Evolutionary conservation across 2,329 filamentous ascomycete genomes (phyloP).

Genomic region (Sporothrix euskadiensis): DNA sequence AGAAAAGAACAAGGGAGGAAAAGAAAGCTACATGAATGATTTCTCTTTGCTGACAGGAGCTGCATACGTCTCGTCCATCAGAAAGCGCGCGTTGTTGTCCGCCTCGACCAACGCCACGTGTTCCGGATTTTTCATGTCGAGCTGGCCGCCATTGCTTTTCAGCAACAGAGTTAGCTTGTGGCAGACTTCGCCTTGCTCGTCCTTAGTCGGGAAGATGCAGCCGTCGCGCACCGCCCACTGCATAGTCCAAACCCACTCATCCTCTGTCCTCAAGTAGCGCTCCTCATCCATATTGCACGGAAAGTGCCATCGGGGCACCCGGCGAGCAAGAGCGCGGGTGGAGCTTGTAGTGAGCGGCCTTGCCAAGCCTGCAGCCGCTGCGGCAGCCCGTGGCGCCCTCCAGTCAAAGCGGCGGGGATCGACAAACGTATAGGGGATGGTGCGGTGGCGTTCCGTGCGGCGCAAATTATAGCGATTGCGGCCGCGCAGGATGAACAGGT

Average conservation of each 20-base stretch:
- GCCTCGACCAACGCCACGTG: not conserved
- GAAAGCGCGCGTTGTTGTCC: not conserved
- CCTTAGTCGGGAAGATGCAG: not conserved
- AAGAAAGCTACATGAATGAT: too few species aligned
- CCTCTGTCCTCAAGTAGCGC: not conserved
- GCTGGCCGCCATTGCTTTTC: not conserved
- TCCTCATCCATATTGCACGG: not conserved
- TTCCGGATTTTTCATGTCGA: not conserved
- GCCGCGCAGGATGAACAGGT: not conserved
- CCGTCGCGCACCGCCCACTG: not conserved
- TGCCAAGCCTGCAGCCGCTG: not conserved
- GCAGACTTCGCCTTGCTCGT: not conserved
- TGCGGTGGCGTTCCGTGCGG: not conserved
- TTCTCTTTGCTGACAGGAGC: not conserved
- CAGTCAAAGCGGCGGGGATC: not conserved
- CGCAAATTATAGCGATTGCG: not conserved
- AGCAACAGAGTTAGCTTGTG: not conserved
- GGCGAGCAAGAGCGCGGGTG: not conserved
- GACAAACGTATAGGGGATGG: not conserved
- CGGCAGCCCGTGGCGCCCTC: not conserved
- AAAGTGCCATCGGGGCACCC: not conserved
- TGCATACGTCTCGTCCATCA: not conserved
- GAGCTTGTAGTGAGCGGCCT: not conserved
- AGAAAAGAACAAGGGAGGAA: too few species aligned
- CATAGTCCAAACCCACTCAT: not conserved